Conservation (phyloP, 352 stramenopile species). For the Pythium aphanidermatum region DNA sequence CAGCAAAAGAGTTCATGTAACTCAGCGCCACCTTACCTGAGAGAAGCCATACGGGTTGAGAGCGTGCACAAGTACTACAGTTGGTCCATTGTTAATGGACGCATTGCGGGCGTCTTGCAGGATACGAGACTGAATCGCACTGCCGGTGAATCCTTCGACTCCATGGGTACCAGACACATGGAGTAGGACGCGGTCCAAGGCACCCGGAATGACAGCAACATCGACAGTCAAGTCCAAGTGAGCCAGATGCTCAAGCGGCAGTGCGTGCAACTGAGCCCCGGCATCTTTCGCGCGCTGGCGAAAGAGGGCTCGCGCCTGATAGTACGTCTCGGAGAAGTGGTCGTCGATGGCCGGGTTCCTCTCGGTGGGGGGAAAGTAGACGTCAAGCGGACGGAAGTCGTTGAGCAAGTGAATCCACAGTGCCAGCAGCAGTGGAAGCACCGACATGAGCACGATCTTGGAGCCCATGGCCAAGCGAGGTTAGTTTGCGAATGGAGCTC, state of each 20-base stretch:
- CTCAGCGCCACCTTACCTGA: slow-evolving; percentile 20
- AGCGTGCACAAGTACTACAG: slow-evolving; percentile 88
- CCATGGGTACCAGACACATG: slow-evolving; percentile 47
- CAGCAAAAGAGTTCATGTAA: not conserved
- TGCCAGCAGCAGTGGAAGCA: slow-evolving; percentile 10
- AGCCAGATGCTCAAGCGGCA: slow-evolving; percentile 13
- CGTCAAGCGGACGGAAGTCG: slow-evolving; percentile 20
- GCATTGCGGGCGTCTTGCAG: slow-evolving; percentile 17
- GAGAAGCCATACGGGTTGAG: slow-evolving; percentile 91
- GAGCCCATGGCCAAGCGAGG: too few relatives aligned
- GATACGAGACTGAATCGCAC: slow-evolving; percentile 48
- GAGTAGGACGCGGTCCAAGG: slow-evolving; percentile 18
- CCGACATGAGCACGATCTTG: too few relatives aligned
- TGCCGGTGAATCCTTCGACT: slow-evolving; percentile 44
- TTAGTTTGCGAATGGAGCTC: too few relatives aligned
- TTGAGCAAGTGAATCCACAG: slow-evolving; percentile 15
- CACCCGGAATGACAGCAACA: slow-evolving; percentile 24
- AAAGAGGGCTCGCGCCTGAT: slow-evolving; percentile 28
- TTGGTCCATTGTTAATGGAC: slow-evolving; percentile 27
- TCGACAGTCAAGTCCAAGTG: slow-evolving; percentile 32
- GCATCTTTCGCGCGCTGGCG: slow-evolving; percentile 9
- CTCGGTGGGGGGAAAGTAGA: slow-evolving; percentile 7
- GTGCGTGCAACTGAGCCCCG: slow-evolving; percentile 16
- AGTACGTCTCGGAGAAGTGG: slow-evolving; percentile 28
- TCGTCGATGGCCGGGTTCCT: slow-evolving; percentile 8